Evolutionary conservation across 176 grass and related monocot genomes (phyloP).

Genomic region (Triticum timopheevii): DNA sequence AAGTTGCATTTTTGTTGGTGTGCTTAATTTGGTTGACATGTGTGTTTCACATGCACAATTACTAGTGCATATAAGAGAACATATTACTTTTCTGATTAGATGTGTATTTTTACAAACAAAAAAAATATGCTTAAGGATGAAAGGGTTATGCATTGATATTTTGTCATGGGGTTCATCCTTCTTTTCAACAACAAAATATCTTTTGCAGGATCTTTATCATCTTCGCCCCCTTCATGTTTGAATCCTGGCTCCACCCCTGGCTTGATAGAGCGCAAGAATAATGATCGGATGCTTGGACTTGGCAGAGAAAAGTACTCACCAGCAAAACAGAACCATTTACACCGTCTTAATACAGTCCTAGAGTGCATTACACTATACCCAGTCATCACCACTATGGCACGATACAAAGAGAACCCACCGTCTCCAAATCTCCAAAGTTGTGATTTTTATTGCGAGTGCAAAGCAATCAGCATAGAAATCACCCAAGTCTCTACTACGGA

Average conservation of each 20-base stretch:
- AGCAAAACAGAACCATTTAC: conserved; percentile 4
- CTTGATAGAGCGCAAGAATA: not conserved
- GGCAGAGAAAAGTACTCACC: not conserved
- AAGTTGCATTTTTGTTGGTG: too few relatives aligned
- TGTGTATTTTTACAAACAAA: too few relatives aligned
- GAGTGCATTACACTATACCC: conserved; percentile 18
- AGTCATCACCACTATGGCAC: not conserved
- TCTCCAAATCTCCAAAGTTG: not conserved
- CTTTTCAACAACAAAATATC: not conserved
- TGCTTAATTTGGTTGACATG: too few relatives aligned
- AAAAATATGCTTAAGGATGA: too few relatives aligned
- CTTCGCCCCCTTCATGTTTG: not conserved
- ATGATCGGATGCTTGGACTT: not conserved
- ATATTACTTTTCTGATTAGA: too few relatives aligned
- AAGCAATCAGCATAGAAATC: conserved; percentile 8
- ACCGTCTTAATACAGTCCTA: not conserved
- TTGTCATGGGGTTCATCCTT: not conserved
- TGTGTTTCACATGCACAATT: too few relatives aligned
- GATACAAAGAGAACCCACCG: not conserved
- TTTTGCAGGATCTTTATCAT: not conserved
- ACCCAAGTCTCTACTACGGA: not conserved
- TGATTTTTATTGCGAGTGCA: not conserved
- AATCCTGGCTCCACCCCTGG: not conserved
- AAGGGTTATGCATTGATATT: too few relatives aligned
- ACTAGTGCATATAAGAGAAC: too few relatives aligned